These are phyloP conservation scores for Paragyromitra xinjiangensis DNA, from an alignment of 495 filamentous ascomycete genomes.

Conservation along the genomic window DNA sequence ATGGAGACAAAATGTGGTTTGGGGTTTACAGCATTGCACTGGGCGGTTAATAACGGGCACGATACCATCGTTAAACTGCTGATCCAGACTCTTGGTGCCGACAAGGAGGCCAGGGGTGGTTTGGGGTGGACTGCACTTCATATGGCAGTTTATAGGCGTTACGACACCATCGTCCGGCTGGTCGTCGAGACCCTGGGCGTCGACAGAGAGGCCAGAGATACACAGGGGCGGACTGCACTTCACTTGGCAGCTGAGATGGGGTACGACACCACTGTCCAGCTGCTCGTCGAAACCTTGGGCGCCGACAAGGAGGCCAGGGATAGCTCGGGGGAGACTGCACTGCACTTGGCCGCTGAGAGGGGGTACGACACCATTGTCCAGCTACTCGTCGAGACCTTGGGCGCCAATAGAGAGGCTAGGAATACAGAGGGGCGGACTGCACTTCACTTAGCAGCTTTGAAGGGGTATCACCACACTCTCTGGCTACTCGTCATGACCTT, in stretches of 20 bases:
- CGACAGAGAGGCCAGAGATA: not conserved
- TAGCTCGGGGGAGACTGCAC: not conserved
- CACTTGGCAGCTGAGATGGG: not conserved
- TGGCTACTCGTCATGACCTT: too few species aligned
- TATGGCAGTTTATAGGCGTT: accelerated
- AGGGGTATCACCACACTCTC: too few species aligned
- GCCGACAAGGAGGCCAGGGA: not conserved
- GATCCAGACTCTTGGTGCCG: too few species aligned
- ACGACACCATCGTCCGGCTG: not conserved
- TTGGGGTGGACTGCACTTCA: not conserved
- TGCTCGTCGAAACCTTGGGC: not conserved
- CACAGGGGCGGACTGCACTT: not conserved
- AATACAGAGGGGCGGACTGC: too few species aligned
- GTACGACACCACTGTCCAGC: not conserved
- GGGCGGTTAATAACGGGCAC: too few species aligned
- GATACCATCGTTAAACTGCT: too few species aligned
- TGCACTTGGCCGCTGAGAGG: not conserved
- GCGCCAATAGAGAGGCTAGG: too few species aligned
- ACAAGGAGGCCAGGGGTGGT: not conserved
- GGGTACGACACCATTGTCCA: too few species aligned
- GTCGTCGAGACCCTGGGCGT: not conserved
- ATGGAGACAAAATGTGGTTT: too few species aligned
- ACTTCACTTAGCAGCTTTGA: too few species aligned
- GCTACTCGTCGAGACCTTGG: too few species aligned
- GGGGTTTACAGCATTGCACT: too few species aligned